Conservation (phyloP, 208 protist genomes). For the Porcisia deanei region DNA sequence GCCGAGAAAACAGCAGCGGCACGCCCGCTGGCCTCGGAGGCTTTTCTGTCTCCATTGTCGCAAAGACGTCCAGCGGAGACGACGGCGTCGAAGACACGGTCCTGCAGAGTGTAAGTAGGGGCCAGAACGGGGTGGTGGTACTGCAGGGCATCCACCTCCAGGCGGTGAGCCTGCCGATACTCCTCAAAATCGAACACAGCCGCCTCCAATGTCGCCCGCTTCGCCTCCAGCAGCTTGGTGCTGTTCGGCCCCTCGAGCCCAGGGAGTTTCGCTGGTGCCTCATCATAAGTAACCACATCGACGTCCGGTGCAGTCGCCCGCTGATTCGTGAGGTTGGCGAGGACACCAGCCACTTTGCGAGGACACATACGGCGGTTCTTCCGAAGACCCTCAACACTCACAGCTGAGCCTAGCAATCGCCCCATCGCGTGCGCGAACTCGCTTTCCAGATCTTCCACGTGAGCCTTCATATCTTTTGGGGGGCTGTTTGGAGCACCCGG, state of each 20-base stretch:
- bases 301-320: background rate
- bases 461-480: background rate
- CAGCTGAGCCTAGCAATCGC: conserved; percentile 41
- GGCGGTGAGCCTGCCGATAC: conserved; percentile 55
- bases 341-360: conserved; percentile 46
- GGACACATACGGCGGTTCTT: conserved; percentile 72
- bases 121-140: conserved; percentile 63
- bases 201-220: conserved; percentile 34
- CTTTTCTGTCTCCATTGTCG: background rate
- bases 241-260: conserved; percentile 50
- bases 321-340: conserved; percentile 41
- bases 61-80: conserved; percentile 11
- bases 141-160: conserved; percentile 67
- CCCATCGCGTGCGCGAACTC: conserved; percentile 27
- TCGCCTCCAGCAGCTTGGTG: conserved; percentile 54
- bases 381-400: conserved; percentile 50
- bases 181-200: conserved; percentile 52
- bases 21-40: background rate
- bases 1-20: background rate
- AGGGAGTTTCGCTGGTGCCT: background rate
- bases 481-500: background rate
- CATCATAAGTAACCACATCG: background rate
- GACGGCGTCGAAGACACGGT: conserved; percentile 52
- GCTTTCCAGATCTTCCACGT: conserved; percentile 16
- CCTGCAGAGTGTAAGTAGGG: conserved; percentile 43